phyloP scores from a whole-genome alignment of 176 grass and related monocot species.

The Cocos nucifera region DNA sequence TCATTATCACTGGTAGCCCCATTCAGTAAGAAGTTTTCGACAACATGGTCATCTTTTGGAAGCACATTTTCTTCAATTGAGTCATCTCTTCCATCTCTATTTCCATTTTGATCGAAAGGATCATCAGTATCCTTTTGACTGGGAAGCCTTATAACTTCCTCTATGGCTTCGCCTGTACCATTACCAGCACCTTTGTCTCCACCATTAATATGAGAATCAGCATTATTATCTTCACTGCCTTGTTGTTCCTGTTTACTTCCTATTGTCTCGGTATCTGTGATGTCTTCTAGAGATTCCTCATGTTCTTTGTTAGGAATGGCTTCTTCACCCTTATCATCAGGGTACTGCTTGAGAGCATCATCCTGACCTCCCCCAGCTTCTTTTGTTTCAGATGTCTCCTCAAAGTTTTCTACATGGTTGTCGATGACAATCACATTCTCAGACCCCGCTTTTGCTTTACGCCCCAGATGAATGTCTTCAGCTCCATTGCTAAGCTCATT shows the following conservation, averaged over 20 bases:
- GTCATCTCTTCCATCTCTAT: slow-evolving; percentile 15
- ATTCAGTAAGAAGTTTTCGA: slow-evolving; percentile 8
- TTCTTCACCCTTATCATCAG: slow-evolving; percentile 34
- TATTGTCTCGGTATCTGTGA: slow-evolving; percentile 18
- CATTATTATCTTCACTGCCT: slow-evolving; percentile 22
- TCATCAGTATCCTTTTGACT: slow-evolving; percentile 2
- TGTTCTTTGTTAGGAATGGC: slow-evolving; percentile 34
- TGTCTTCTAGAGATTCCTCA: slow-evolving; percentile 26
- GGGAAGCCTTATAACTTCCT: slow-evolving; percentile 19
- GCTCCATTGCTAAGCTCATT: slow-evolving; percentile 30
- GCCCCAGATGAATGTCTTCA: slow-evolving; percentile 39
- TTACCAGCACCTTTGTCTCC: slow-evolving; percentile 15
- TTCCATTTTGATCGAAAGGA: slow-evolving; percentile 27
- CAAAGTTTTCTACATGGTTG: slow-evolving; percentile 9
- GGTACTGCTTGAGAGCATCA: slow-evolving; percentile 2
- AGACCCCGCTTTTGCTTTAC: slow-evolving; percentile 40
- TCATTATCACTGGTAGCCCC: slow-evolving; percentile 8
- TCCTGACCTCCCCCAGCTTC: slow-evolving; percentile 20
- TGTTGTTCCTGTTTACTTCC: slow-evolving; percentile 28
- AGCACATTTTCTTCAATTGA: slow-evolving; percentile 20
- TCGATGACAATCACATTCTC: slow-evolving; percentile 15
- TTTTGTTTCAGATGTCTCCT: slow-evolving; percentile 33
- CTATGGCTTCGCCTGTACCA: slow-evolving; percentile 17
- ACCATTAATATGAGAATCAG: slow-evolving; percentile 19
- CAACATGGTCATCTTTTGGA: slow-evolving; percentile 8